Percentiles rank a stretch among this genome's conserved stretches.
Evolutionary conservation across 148 eudicot genomes (phyloP).

Genomic region (Nepenthes gracilis): DNA sequence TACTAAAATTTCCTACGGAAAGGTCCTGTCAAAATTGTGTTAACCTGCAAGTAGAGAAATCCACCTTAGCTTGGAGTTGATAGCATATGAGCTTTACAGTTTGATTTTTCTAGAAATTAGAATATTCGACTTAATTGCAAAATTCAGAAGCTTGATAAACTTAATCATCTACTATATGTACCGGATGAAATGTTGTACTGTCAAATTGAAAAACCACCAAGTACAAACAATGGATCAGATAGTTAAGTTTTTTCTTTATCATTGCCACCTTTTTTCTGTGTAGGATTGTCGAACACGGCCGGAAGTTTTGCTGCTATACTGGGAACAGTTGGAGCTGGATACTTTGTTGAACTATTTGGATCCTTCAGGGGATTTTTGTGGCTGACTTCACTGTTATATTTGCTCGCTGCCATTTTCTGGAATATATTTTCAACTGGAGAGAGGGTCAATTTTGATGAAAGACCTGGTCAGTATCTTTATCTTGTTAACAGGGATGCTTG

Average conservation of each 20-base stretch:
- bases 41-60: too few relatives aligned
- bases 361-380: conserved; percentile 77
- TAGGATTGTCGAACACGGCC: conserved; percentile 79
- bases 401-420: conserved; percentile 60
- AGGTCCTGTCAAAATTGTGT: too few relatives aligned
- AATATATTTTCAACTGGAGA: conserved; percentile 72
- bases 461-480: conserved; percentile 13
- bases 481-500: not conserved
- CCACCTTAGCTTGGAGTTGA: too few relatives aligned
- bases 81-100: not conserved
- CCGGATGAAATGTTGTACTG: too few relatives aligned
- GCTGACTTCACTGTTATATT: conserved; percentile 61
- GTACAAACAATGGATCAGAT: too few relatives aligned
- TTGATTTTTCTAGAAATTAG: not conserved
- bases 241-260: too few relatives aligned
- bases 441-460: conserved; percentile 58
- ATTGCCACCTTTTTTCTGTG: not conserved
- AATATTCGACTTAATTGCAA: too few relatives aligned
- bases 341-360: conserved; percentile 64
- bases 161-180: too few relatives aligned
- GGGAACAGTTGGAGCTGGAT: conserved; percentile 91
- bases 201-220: too few relatives aligned
- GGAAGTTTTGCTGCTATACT: conserved; percentile 79
- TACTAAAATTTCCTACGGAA: too few relatives aligned
- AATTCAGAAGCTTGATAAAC: too few relatives aligned